Base-by-base conservation (phyloP, 108 stramenopile species). In the Aurantiochytrium sp. region DNA sequence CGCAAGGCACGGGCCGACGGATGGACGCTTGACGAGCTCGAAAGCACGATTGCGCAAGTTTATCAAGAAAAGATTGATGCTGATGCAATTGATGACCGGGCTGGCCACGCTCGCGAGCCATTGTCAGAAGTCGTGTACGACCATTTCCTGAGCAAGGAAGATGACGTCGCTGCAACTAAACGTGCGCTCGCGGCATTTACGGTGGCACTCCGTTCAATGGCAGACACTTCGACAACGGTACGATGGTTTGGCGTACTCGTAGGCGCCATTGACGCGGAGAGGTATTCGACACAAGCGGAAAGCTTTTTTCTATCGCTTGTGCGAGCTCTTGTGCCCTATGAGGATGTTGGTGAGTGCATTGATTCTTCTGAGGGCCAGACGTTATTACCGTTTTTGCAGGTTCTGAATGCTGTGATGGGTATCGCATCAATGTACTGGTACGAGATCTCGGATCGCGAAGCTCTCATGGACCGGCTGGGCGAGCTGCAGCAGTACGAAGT, bases 401-500 rank as follows among this genome's bases (percentile, higher is more conserved):
- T 53, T 25, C 10, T 83, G 1, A 45, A 83, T 6, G 51, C 45
- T 12, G 49, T 83, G 25, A 12, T 25, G n/a, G 19, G 25, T 25
- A 55, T 83, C 76, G 76, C 51, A 1, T 25, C 76, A 35, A 83
- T 83, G 76, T 83, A 53, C 51, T 83, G 76, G 76, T 83, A 83
- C 51, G 76, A 83, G 19, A 45, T 53, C n/a, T 23, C 19, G 25
- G 51, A 53, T 83, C 76, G 76, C n/a, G 49, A 83, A 4, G 49
- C 45, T 23, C 23, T 83, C 16, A 2, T 53, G 23, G 76, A 83
- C 25, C 76, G 76, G 6, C n/a, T 83, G 10, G 28, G 28, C 18
- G 76, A 83, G 51, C 76, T 83, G 19, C 49, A 83, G 49, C n/a
- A 25, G n/a, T 47, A 25, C 28, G 51, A 53, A 12, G 23, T 83